Conservation (phyloP, 495 filamentous ascomycete species). For the Penicillium desertorum region DNA sequence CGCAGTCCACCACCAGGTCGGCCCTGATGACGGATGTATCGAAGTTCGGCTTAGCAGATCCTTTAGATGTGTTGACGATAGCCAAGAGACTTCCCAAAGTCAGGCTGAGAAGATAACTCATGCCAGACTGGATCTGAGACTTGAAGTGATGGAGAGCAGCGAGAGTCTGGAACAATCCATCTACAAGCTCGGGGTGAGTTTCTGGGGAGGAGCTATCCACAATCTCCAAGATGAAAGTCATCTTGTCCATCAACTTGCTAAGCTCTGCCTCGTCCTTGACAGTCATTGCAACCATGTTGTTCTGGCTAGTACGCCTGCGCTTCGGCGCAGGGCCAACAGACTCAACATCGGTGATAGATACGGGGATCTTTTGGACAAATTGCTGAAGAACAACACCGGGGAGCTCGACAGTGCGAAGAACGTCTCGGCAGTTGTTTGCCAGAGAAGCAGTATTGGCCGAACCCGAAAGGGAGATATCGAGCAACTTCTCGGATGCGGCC, state of each 20-base stretch:
- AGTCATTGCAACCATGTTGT: slow-evolving; percentile 50
- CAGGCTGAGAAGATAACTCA: slow-evolving; percentile 82
- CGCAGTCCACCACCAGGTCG: slow-evolving; percentile 86
- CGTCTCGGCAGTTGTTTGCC: slow-evolving; percentile 59
- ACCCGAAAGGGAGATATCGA: slow-evolving; percentile 49
- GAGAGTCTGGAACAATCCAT: slow-evolving; percentile 75
- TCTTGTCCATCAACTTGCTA: slow-evolving; percentile 62
- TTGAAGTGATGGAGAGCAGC: slow-evolving; percentile 82
- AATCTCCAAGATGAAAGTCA: slow-evolving; percentile 85
- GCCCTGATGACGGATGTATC: slow-evolving; percentile 74
- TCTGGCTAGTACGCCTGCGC: slow-evolving; percentile 70
- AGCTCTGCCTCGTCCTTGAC: slow-evolving; percentile 54
- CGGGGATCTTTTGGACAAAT: slow-evolving; percentile 68
- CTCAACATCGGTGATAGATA: slow-evolving; percentile 58
- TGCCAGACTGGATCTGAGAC: slow-evolving; percentile 65
- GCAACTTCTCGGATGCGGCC: slow-evolving; percentile 57
- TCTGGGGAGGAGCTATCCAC: slow-evolving; percentile 74
- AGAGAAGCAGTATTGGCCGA: slow-evolving; percentile 30
- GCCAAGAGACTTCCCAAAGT: slow-evolving; percentile 72
- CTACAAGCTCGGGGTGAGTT: slow-evolving; percentile 68
- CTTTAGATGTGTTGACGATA: slow-evolving; percentile 74
- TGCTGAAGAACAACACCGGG: slow-evolving; percentile 66
- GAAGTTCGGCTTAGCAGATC: slow-evolving; percentile 57
- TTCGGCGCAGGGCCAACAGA: slow-evolving; percentile 67
- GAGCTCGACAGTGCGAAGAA: slow-evolving; percentile 65